phyloP scores from a whole-genome alignment of 495 filamentous ascomycete genomes.

The Xylaria grammica region DNA sequence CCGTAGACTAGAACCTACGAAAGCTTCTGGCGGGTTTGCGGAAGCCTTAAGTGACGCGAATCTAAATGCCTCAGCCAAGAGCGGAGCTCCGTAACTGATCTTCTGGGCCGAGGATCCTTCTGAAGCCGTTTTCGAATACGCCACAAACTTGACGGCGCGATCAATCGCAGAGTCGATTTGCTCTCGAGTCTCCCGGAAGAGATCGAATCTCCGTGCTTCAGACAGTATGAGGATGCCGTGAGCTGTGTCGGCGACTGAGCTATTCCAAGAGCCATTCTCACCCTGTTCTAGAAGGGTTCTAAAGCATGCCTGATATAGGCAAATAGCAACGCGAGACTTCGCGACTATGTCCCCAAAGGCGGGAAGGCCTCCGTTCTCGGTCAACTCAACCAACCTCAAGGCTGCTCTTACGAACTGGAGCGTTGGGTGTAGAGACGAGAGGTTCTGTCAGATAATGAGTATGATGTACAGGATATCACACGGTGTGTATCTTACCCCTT shows the following conservation, averaged over 20 bases:
- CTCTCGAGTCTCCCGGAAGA: neutral
- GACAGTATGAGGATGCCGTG: neutral
- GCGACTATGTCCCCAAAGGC: neutral
- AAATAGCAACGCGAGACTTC: neutral
- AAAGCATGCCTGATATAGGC: conserved; percentile 11
- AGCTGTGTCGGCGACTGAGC: neutral
- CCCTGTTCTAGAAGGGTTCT: conserved; percentile 13
- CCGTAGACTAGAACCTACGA: neutral
- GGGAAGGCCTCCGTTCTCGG: neutral
- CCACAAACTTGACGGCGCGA: neutral
- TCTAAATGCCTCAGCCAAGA: neutral
- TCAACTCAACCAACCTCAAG: neutral
- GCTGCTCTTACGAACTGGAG: neutral
- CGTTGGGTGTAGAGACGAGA: neutral
- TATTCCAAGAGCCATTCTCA: neutral
- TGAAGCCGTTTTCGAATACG: neutral
- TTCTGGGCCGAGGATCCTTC: neutral
- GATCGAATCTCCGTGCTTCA: neutral
- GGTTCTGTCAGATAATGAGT: neutral
- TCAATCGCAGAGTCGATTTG: neutral
- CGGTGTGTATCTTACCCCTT: neutral
- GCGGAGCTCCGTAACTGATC: neutral
- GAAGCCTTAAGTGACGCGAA: neutral
- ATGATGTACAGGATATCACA: neutral
- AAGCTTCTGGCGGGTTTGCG: neutral